Evolutionary conservation across 371 early-diverging fungal genomes (phyloP).

Genomic region (Mucor plumbeus): DNA sequence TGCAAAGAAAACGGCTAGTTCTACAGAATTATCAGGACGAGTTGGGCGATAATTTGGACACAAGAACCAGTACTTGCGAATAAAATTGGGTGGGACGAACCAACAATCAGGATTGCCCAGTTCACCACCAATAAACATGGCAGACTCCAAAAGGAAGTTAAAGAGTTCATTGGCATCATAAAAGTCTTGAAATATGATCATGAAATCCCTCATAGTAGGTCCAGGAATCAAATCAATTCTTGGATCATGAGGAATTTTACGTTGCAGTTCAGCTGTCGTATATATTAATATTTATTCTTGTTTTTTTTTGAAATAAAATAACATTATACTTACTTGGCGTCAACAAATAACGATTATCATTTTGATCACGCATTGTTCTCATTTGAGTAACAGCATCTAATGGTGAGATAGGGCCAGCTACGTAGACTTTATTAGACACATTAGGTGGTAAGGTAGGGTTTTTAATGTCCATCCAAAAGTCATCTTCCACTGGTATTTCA

Average conservation of each 20-base stretch:
- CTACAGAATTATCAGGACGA: constrained; percentile 40
- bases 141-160: constrained; percentile 25
- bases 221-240: constrained; percentile 49
- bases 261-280: constrained; percentile 43
- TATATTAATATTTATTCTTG: background rate
- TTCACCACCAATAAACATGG: constrained; percentile 46
- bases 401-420: constrained; percentile 42
- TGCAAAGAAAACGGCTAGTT: constrained; percentile 33
- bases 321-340: constrained; percentile 17
- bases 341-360: constrained; percentile 21
- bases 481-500: constrained; percentile 1
- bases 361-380: constrained; percentile 25
- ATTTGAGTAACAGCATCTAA: constrained; percentile 38
- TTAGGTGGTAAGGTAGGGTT: background rate
- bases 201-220: constrained; percentile 42
- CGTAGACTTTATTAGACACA: constrained; percentile 32
- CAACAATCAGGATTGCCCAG: constrained; percentile 47
- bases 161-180: constrained; percentile 50
- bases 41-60: constrained; percentile 37
- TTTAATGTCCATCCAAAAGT: constrained; percentile 21
- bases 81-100: constrained; percentile 45
- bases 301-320: background rate
- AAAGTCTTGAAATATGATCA: constrained; percentile 49
- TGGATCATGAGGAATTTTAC: constrained; percentile 42
- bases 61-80: constrained; percentile 48